Base-by-base conservation (phyloP, 192 early-diverging fungal species). In the Coemansia sp. region DNA sequence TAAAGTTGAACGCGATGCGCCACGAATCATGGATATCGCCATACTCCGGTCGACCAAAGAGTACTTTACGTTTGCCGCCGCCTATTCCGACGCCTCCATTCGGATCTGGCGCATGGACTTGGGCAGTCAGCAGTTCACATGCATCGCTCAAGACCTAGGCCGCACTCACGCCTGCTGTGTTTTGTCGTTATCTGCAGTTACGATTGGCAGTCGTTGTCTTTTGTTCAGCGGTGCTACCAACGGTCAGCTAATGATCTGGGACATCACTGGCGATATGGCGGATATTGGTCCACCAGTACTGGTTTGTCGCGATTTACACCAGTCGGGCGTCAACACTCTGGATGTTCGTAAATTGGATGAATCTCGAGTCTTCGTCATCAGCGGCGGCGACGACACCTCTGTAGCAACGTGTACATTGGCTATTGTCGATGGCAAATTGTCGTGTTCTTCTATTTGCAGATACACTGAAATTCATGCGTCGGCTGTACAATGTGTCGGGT, bases 301-400 rank as follows among this genome's bases (percentile, higher is more conserved):
- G 46, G 59, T 68, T 24, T 73, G 72, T 13, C 53, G 67, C 48
- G 27, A 46, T 36, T 71, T 75, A 31, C 90, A 91, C 24, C 89
- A 89, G 79, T 92, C 90, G 7, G 93, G 93, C 16, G 85, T 95
- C n/a, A 94, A 95, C 67, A 81, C 85, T 9, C 40, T 95, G 40
- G 77, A 84, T 53, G 81, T 87, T 2, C 39, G 62, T 21, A 36
- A 24, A 60, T 10, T 40, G 21, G 73, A 24, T 5, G 60, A 39
- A 2, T 21, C 42, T 6, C 42, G 41, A 4, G 44, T 74, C 14
- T 19, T 89, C 42, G 46, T 91, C 3, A 85, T 85, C 6, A 88
- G 86, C n/a, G 93, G 92, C 16, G 93, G 93, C 4, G 93, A 95
- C 51, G 92, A 94, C 69, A 91, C 91, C 72, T 77, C 84, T 1